Base-by-base conservation (phyloP, 2,329 filamentous ascomycete genomes). In the Cladosporium sphaerospermum region DNA sequence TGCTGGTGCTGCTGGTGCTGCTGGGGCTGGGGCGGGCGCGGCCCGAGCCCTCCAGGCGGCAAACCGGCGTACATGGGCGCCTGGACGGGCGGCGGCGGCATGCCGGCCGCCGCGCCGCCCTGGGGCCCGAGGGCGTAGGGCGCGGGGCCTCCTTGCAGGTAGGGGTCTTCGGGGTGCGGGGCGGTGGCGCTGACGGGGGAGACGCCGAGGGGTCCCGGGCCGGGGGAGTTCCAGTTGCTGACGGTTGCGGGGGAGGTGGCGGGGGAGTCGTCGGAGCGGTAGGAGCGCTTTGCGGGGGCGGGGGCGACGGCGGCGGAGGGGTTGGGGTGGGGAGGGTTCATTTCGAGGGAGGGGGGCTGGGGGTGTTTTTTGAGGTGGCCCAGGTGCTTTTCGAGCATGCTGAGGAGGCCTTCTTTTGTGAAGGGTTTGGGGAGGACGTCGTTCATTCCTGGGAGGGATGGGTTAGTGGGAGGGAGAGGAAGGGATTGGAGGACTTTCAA, bases 351-450 rank as follows among this genome's bases (percentile, higher is more conserved):
- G 4, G 23, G 23, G 11, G 61, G 61, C 11, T 56, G 45, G 11
- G 60, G 55, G 8, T 59, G 56, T 65, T 89, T 89, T 66, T 95
- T 84, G 56, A 96, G 78, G 66, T 90, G 86, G n/a, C 82, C 79
- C 46, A 97, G 77, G 66, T 96, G 89, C 66, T 92, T 95, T 70
- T 93, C 88, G 31, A 99, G 78, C 73, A 95, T 81, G 33, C 82
- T 77, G 28, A 96, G 73, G 32, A 96, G 73, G 0, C 91, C 92
- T 41, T 87, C 80, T 61, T 86, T 86, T 1, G 93, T 99, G 68
- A 99, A 99, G 0, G 93, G 93, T 67, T 99, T 99, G 0, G 93
- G 92, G 56, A 99, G 75, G 14, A 99, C 92, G 65, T 96, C 93
- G 65, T 96, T 95, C 91, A 99, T 96, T 41, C 92, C 91, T 96